Evolutionary conservation across 1,284 basidiomycete genomes (phyloP).

Genomic region (Microbotryum lychnidis-dioicae): DNA sequence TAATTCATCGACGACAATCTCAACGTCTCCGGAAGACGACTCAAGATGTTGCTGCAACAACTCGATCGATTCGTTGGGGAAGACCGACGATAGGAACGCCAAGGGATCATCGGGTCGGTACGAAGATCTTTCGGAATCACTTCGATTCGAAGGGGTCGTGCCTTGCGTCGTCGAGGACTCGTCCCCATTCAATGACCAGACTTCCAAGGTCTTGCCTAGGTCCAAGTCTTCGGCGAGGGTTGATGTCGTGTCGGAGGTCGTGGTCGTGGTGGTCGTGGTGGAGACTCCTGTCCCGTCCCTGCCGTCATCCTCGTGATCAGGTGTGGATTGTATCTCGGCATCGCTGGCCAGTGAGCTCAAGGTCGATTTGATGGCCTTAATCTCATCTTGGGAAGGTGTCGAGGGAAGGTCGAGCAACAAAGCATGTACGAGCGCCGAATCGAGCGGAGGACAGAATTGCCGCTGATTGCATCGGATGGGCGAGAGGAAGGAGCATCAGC

Average conservation of each 20-base stretch:
- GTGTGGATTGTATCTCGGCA: not conserved
- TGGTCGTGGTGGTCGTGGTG: not conserved
- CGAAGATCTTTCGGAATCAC: not conserved
- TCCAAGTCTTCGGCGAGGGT: too few species aligned
- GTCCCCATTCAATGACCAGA: not conserved
- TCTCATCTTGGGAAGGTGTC: constrained; percentile 10
- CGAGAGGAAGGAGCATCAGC: constrained; percentile 1
- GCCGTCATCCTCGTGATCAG: not conserved
- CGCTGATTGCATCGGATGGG: constrained; percentile 1
- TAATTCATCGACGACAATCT: constrained; percentile 15
- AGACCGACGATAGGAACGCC: constrained; percentile 24
- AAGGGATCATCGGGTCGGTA: constrained; percentile 24
- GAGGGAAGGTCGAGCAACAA: constrained; percentile 21
- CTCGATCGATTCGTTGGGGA: constrained; percentile 18
- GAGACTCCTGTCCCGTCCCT: not conserved
- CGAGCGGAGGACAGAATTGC: constrained; percentile 21
- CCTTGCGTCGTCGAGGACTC: constrained; percentile 1
- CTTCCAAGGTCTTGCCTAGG: not conserved
- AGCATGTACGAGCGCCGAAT: constrained; percentile 22
- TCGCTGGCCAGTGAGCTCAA: constrained; percentile 10
- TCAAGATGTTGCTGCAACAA: constrained; percentile 13
- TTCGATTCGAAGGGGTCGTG: not conserved
- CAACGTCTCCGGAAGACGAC: not conserved
- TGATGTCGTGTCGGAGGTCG: not conserved
- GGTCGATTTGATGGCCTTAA: constrained; percentile 1